Percentiles rank a stretch among this genome's conserved stretches.
These are phyloP conservation scores for Apiospora arundinis DNA, from an alignment of 2,329 filamentous ascomycete genomes.

Conservation along the genomic window DNA sequence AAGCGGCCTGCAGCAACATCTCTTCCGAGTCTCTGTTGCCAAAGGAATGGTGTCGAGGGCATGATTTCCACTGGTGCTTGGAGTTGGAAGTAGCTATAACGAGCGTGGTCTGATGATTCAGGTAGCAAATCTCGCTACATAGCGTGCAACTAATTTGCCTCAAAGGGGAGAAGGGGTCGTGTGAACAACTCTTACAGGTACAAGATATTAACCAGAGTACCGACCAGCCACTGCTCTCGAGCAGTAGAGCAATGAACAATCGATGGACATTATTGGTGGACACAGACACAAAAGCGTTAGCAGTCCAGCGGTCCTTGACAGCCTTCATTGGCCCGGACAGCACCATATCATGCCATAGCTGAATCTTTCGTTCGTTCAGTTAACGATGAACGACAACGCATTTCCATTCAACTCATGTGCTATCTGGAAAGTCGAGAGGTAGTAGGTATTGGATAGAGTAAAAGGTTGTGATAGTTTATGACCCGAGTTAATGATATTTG, in stretches of 20 bases:
- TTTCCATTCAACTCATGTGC: not conserved
- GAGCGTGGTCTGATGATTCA: not conserved
- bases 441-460: not conserved
- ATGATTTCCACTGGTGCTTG: no score
- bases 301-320: not conserved
- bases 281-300: not conserved
- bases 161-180: not conserved
- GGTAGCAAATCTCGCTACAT: not conserved
- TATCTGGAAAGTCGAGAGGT: not conserved
- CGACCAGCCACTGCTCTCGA: not conserved
- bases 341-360: not conserved
- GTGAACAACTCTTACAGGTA: not conserved
- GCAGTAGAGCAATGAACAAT: not conserved
- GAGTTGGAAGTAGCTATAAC: no score
- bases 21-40: not conserved
- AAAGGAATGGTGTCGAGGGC: not conserved
- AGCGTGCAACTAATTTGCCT: not conserved
- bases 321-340: not conserved
- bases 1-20: not conserved
- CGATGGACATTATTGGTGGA: not conserved
- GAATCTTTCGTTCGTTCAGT: not conserved
- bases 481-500: not conserved
- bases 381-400: not conserved
- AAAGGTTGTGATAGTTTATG: not conserved
- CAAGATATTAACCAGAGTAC: no score